Evolutionary conservation across 352 stramenopile genomes (phyloP).

Genomic region (Phytopythium helicoides): DNA sequence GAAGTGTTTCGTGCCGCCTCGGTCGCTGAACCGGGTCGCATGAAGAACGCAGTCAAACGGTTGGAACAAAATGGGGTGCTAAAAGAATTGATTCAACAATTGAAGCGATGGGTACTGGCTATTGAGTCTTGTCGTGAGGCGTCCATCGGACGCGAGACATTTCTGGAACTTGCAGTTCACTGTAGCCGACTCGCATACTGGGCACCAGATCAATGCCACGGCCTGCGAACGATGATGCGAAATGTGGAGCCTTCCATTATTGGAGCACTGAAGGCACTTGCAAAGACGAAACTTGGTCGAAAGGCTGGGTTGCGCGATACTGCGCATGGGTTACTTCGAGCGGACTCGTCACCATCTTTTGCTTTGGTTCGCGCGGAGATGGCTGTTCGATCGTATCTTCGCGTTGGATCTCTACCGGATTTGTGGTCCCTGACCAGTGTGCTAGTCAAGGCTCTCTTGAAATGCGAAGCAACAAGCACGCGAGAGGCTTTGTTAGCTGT

Average conservation of each 20-base stretch:
- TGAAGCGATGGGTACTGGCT: conserved; percentile 38
- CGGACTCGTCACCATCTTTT: conserved; percentile 8
- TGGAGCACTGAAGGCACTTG: conserved; percentile 25
- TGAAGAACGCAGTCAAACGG: conserved; percentile 15
- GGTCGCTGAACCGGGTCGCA: conserved; percentile 19
- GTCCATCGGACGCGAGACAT: conserved; percentile 38
- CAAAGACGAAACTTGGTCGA: conserved; percentile 18
- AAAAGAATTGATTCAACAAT: conserved; percentile 28
- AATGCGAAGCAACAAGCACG: conserved; percentile 27
- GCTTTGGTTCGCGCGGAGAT: conserved; percentile 32
- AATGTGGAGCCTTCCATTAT: conserved; percentile 31
- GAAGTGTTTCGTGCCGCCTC: conserved; percentile 27
- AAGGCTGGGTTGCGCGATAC: conserved; percentile 2
- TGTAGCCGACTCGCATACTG: conserved; percentile 43
- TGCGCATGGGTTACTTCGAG: background rate
- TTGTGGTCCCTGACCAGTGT: conserved; percentile 27
- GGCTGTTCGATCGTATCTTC: conserved; percentile 31
- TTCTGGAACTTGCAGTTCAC: conserved; percentile 30
- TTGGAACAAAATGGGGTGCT: conserved; percentile 20
- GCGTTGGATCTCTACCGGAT: conserved; percentile 24
- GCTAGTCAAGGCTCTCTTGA: conserved; percentile 36
- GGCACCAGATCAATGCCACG: conserved; percentile 35
- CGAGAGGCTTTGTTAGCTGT: conserved; percentile 27
- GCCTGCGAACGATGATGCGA: conserved; percentile 25
- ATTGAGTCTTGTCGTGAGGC: conserved; percentile 22